Conservation (phyloP, 331 rosid species). For the Phaseolus coccineus region DNA sequence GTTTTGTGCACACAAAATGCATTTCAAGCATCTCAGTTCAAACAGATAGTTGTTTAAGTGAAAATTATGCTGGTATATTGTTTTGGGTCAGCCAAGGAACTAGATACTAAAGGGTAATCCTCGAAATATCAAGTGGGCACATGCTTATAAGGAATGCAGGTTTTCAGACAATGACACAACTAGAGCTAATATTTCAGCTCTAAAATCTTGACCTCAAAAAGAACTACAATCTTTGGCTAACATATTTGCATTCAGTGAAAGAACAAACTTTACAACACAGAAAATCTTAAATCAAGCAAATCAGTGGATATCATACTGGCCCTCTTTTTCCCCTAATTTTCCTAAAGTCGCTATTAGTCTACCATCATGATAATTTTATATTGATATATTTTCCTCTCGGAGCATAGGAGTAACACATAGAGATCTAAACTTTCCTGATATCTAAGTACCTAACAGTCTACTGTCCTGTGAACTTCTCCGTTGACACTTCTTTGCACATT, state of each 20-base stretch:
- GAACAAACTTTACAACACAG: neutral
- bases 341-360: neutral
- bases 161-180: too few species aligned
- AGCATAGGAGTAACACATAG: neutral
- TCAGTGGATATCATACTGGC: neutral
- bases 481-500: neutral
- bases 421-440: slow-evolving; percentile 5
- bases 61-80: neutral
- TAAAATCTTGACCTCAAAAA: neutral
- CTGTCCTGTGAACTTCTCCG: neutral
- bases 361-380: neutral
- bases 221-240: slow-evolving; percentile 34
- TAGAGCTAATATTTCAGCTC: too few species aligned
- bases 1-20: slow-evolving; percentile 1
- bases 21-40: slow-evolving; percentile 15
- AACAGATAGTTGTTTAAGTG: neutral
- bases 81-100: neutral
- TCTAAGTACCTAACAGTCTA: slow-evolving; percentile 25
- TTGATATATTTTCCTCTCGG: neutral
- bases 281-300: slow-evolving; percentile 18
- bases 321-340: slow-evolving; percentile 5
- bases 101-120: neutral
- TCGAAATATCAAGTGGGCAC: neutral
- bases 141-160: neutral
- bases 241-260: neutral